Percentiles rank a stretch among this genome's conserved stretches.
These are phyloP conservation scores for Caloboletus inedulis DNA, from an alignment of 1,284 basidiomycete species.

Conservation along the genomic window DNA sequence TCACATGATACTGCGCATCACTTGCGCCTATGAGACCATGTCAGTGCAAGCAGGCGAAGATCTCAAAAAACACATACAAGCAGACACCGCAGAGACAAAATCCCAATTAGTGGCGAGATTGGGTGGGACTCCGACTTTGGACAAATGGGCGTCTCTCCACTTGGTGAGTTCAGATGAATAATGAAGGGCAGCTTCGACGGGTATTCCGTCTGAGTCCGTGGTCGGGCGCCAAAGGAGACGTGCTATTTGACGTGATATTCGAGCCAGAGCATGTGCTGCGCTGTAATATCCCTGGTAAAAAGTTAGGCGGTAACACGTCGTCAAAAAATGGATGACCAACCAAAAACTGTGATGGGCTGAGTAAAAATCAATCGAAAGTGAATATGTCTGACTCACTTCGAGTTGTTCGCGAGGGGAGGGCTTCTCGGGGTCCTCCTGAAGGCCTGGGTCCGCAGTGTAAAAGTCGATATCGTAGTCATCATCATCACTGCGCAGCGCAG, in stretches of 20 bases:
- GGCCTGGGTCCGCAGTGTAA: slow-evolving; percentile 65
- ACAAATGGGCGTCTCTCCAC: slow-evolving; percentile 78
- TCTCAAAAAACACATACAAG: slow-evolving; percentile 47
- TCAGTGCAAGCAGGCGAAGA: slow-evolving; percentile 4
- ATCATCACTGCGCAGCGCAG: slow-evolving; percentile 43
- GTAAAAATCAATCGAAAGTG: slow-evolving; percentile 11
- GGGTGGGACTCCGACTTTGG: slow-evolving; percentile 78
- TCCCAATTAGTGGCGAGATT: slow-evolving; percentile 86
- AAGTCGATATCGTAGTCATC: slow-evolving; percentile 76
- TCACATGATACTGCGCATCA: slow-evolving; percentile 86
- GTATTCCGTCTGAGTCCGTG: slow-evolving; percentile 73
- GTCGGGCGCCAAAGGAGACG: slow-evolving; percentile 75
- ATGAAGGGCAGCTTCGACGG: slow-evolving; percentile 55
- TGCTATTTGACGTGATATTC: slow-evolving; percentile 76
- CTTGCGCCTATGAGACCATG: slow-evolving; percentile 63
- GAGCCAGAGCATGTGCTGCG: slow-evolving; percentile 76
- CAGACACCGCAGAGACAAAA: slow-evolving; percentile 77
- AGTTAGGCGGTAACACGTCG: slow-evolving; percentile 24
- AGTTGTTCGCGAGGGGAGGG: slow-evolving; percentile 71
- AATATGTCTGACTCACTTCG: slow-evolving; percentile 48
- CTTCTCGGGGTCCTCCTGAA: slow-evolving; percentile 48
- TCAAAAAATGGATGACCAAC: slow-evolving; percentile 33
- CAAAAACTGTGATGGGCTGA: slow-evolving; percentile 34
- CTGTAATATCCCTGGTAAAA: slow-evolving; percentile 65
- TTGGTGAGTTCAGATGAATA: slow-evolving; percentile 61